phyloP scores from a whole-genome alignment of 495 filamentous ascomycete species.

The Xylaria scruposa region DNA sequence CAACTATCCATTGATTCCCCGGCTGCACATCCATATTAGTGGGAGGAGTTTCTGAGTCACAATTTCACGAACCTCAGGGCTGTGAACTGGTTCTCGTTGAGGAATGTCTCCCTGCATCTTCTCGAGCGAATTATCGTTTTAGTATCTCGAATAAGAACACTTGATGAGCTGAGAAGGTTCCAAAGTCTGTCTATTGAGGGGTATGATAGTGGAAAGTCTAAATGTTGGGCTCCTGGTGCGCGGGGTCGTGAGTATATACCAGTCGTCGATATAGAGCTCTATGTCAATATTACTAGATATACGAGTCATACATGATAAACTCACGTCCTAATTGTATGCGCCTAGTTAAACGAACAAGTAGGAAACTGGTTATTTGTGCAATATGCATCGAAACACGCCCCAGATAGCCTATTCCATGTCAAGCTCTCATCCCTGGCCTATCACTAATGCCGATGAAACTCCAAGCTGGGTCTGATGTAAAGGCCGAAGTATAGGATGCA shows the following conservation, averaged over 20 bases:
- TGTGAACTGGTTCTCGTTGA: constrained; percentile 28
- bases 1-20: constrained; percentile 61
- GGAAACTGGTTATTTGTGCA: not conserved
- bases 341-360: constrained; percentile 3
- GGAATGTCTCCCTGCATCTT: constrained; percentile 36
- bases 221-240: not conserved
- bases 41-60: not conserved
- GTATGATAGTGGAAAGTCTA: constrained; percentile 5
- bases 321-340: not conserved
- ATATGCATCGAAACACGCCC: not conserved
- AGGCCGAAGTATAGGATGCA: not conserved
- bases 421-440: not conserved
- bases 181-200: not conserved
- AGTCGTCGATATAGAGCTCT: not conserved
- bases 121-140: not conserved
- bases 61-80: constrained; percentile 27
- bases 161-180: not conserved
- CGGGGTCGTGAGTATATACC: not conserved
- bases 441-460: not conserved
- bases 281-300: not conserved
- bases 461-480: not conserved
- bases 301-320: constrained; percentile 3
- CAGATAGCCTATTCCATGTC: not conserved
- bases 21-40: constrained; percentile 36
- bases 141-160: not conserved